Evolutionary conservation across 208 protist species (phyloP).

Genomic region (Tetramitus jugosus): DNA sequence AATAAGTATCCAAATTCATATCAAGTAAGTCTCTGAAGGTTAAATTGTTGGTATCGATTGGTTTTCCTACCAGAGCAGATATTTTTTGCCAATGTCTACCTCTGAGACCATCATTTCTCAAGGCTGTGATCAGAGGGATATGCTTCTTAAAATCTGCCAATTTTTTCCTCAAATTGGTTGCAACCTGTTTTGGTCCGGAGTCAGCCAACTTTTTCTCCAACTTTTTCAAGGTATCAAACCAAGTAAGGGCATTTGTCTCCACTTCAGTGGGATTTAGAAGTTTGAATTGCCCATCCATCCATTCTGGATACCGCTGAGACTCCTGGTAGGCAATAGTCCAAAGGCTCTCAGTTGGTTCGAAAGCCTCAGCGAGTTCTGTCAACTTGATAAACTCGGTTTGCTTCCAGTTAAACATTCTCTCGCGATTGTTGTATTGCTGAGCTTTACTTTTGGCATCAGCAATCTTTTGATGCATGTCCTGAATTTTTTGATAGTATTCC

Average conservation of each 20-base stretch:
- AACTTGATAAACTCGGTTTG: constrained; percentile 27
- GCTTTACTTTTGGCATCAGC: constrained; percentile 10
- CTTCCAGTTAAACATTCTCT: constrained; percentile 33
- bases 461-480: constrained; percentile 16
- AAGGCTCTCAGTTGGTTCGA: constrained; percentile 28
- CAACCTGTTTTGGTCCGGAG: neutral
- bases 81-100: constrained; percentile 93
- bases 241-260: constrained; percentile 23
- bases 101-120: constrained; percentile 92
- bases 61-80: neutral
- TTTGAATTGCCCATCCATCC: constrained; percentile 30
- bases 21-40: constrained; percentile 24
- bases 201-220: constrained; percentile 26
- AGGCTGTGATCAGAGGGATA: constrained; percentile 85
- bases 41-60: constrained; percentile 24
- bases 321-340: constrained; percentile 33
- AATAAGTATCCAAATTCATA: constrained; percentile 35
- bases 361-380: constrained; percentile 24
- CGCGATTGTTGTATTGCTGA: constrained; percentile 26
- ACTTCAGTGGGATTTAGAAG: constrained; percentile 32
- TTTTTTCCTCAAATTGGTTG: constrained; percentile 63
- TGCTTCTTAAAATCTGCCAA: constrained; percentile 87
- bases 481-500: constrained; percentile 30
- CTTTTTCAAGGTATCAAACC: constrained; percentile 31
- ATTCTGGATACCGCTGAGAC: neutral